A percentile compares a stretch with the other conserved stretches of the same genome.
phyloP scores from a whole-genome alignment of 106 monocot genomes.

The Dendrobium officinale region DNA sequence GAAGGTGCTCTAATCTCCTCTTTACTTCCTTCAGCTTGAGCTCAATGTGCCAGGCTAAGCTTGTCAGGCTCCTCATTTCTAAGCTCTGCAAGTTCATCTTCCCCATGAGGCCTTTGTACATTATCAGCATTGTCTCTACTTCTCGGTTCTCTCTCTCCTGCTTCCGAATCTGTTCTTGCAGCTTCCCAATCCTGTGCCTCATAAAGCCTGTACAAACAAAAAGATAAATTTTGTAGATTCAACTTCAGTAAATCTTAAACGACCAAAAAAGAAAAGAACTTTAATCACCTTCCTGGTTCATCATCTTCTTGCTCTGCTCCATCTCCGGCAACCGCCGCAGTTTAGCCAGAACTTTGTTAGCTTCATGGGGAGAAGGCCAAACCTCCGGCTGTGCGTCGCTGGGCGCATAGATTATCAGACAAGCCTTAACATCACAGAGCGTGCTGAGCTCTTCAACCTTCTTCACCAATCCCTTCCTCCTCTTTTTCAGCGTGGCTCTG shows the following conservation, averaged over 20 bases:
- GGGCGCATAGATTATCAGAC: conserved; percentile 25
- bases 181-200: conserved; percentile 18
- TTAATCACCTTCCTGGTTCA: conserved; percentile 24
- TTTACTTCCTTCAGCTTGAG: neutral
- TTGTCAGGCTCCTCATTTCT: conserved; percentile 2
- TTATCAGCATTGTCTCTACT: conserved; percentile 20
- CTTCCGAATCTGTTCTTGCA: conserved; percentile 21
- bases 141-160: conserved; percentile 28
- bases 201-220: conserved; percentile 12
- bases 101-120: conserved; percentile 15
- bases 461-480: conserved; percentile 37
- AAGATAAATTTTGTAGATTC: neutral
- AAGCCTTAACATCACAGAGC: conserved; percentile 29
- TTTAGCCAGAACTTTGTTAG: conserved; percentile 10
- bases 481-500: conserved; percentile 36
- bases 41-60: conserved; percentile 7
- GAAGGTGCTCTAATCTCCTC: conserved; percentile 1
- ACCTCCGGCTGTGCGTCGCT: conserved; percentile 28
- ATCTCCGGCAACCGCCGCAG: conserved; percentile 34
- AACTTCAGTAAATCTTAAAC: neutral
- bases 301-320: conserved; percentile 44
- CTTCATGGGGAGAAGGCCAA: conserved; percentile 24
- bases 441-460: conserved; percentile 37
- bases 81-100: neutral
- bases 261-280: too few species aligned